A percentile compares a stretch with the other conserved stretches of the same genome.
Conservation (phyloP, 1,284 basidiomycete species). For the Porodaedalea pini region DNA sequence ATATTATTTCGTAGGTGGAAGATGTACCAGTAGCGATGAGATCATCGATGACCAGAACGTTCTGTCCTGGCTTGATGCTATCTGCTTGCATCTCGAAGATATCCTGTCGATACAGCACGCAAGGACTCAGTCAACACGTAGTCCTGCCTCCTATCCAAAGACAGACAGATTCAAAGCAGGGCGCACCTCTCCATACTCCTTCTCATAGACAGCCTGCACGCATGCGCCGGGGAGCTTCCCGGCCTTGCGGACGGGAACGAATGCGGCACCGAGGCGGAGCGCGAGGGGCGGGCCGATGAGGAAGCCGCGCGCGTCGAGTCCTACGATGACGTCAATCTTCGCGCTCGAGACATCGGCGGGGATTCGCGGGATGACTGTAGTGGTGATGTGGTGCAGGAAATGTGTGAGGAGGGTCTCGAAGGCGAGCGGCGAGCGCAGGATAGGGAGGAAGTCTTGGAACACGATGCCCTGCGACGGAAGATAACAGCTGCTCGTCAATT, state of each 20-base stretch:
- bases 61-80: conserved; percentile 80
- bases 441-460: conserved; percentile 89
- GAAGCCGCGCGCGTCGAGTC: conserved; percentile 95
- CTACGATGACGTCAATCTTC: conserved; percentile 93
- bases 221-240: conserved; percentile 93
- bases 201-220: conserved; percentile 77
- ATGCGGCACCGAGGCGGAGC: conserved; percentile 86
- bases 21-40: conserved; percentile 88
- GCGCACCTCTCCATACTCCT: conserved; percentile 88
- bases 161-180: not conserved
- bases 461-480: conserved; percentile 59
- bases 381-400: conserved; percentile 79
- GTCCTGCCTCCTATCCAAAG: not conserved
- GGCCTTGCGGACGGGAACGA: conserved; percentile 92
- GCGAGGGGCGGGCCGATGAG: conserved; percentile 93
- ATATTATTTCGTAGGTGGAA: not conserved
- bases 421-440: conserved; percentile 78
- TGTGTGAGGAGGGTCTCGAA: conserved; percentile 93
- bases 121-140: not conserved
- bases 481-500: not conserved
- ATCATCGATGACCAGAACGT: conserved; percentile 90
- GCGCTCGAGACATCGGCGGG: conserved; percentile 47
- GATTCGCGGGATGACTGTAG: conserved; percentile 15
- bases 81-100: conserved; percentile 93
- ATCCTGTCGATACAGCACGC: conserved; percentile 65